phyloP scores from a whole-genome alignment of 2,329 filamentous ascomycete species.

The Rhytidhysteron rufulum region DNA sequence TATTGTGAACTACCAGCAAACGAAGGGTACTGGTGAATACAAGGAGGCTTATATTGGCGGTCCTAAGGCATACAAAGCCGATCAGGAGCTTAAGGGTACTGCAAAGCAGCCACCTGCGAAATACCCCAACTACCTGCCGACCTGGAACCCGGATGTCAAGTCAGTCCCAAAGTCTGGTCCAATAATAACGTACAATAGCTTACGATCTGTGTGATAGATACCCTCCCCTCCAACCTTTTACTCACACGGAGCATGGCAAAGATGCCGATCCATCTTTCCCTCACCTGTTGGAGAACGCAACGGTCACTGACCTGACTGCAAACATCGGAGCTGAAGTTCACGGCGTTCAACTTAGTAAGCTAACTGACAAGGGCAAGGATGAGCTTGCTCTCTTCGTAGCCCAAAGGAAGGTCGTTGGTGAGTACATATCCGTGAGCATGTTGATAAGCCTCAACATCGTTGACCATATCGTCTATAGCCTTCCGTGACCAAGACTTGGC shows the following conservation, averaged over 20 bases:
- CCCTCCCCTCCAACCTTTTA: conserved; percentile 63
- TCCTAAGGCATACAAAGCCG: conserved; percentile 43
- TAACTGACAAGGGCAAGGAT: conserved; percentile 67
- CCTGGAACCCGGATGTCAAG: conserved; percentile 61
- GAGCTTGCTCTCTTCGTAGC: conserved; percentile 73
- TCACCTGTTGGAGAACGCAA: conserved; percentile 59
- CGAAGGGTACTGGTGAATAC: conserved; percentile 33
- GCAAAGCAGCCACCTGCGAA: conserved; percentile 53
- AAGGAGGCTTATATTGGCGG: conserved; percentile 44
- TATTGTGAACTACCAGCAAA: conserved; percentile 16
- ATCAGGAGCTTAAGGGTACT: conserved; percentile 52
- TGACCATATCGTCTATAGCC: conserved; percentile 34
- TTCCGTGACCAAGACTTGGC: conserved; percentile 70
- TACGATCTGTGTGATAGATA: conserved; percentile 47
- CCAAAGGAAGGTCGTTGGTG: conserved; percentile 70
- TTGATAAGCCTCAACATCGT: background rate
- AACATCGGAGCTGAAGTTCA: conserved; percentile 69
- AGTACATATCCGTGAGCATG: conserved; percentile 8
- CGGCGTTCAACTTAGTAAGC: conserved; percentile 67
- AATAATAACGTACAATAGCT: background rate
- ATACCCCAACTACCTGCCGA: conserved; percentile 71
- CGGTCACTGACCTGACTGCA: conserved; percentile 62
- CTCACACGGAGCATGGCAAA: conserved; percentile 71
- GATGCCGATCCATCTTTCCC: conserved; percentile 67
- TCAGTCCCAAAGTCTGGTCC: conserved; percentile 12